phyloP scores from a whole-genome alignment of 805 yeast species.

The Yamadazyma ubonensis region DNA sequence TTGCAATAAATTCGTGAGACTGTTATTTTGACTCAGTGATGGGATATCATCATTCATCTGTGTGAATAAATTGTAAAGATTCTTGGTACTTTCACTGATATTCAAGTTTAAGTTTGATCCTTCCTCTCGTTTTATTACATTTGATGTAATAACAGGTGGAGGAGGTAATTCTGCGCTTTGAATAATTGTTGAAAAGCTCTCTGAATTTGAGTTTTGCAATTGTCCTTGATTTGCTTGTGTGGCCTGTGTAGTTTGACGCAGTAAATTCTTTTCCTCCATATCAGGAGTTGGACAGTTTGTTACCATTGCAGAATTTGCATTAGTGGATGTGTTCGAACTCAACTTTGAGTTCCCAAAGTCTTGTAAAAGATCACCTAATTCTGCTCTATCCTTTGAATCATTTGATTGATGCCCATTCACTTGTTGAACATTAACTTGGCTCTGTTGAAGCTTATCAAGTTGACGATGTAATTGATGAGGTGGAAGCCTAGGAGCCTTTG shows the following conservation, averaged over 20 bases:
- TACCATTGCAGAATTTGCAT: conserved; percentile 13
- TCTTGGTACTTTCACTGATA: conserved; percentile 30
- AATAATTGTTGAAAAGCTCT: conserved; percentile 15
- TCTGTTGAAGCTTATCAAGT: conserved; percentile 13
- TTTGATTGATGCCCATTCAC: conserved; percentile 8
- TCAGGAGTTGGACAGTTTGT: conserved; percentile 16
- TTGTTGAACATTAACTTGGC: conserved; percentile 9
- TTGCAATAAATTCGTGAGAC: conserved; percentile 26
- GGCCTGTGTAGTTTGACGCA: neutral
- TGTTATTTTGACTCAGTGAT: conserved; percentile 15
- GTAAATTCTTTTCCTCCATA: conserved; percentile 1
- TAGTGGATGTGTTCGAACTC: conserved; percentile 16
- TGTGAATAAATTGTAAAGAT: conserved; percentile 29
- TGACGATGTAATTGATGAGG: conserved; percentile 13
- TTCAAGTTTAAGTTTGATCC: conserved; percentile 13
- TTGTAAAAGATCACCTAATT: conserved; percentile 13
- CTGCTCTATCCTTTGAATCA: conserved; percentile 14
- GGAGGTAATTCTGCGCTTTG: conserved; percentile 13
- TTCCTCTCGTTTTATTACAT: conserved; percentile 14
- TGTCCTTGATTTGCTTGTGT: neutral
- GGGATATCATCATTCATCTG: conserved; percentile 26
- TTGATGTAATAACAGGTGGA: conserved; percentile 15
- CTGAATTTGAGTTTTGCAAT: conserved; percentile 12
- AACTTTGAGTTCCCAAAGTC: conserved; percentile 18
- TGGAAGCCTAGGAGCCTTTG: conserved; percentile 2